Base-by-base conservation (phyloP, 345 rosid species). In the Bruguiera parviflora region DNA sequence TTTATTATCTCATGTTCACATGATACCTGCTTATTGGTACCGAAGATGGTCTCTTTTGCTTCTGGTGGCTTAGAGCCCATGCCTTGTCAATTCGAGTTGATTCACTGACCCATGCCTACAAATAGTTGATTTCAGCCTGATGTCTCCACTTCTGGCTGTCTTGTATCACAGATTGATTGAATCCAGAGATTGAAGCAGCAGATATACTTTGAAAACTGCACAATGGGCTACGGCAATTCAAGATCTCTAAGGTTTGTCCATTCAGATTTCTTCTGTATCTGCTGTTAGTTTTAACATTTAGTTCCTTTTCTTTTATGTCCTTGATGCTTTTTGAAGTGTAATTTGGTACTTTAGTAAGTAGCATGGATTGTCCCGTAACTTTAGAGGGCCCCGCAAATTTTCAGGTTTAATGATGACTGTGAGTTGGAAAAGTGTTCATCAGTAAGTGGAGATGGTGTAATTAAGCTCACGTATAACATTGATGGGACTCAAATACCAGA, bases 231-330 rank as follows among this genome's bases (percentile, higher is more conserved):
- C 77, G 72, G 64, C 39, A 71, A 82, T 74, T 79, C 92, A 74
- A 87, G 89, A 86, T 87, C 91, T 66, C 89, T 86, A 29, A 92
- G 98, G 96, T 92, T 64, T 56, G 84, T 70, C 55, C 4, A 51
- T 29, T 63, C 62, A 71, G 20, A 35, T 21, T 64, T 75, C 53
- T 64, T 68, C 56, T 18, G 7, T 57, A 64, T 55, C 6, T 47
- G 11, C 19, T 8, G 20, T 27, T 35, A 19, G 3, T 27, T 65
- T 60, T 27, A 29, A 0, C 21, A 32, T 32, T n/a, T 51, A n/a
- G 15, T 15, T 53, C 24, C 9, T 22, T 4, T 49, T 27, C 35
- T 53, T 49, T 65, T 49, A 67, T 37, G 43, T 51, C 53, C 21
- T 18, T 56, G 71, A 43, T 6, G 5, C 20, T 29, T 32, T 21